Base-by-base conservation (phyloP, 805 yeast genomes). In the Pichia paraexigua region DNA sequence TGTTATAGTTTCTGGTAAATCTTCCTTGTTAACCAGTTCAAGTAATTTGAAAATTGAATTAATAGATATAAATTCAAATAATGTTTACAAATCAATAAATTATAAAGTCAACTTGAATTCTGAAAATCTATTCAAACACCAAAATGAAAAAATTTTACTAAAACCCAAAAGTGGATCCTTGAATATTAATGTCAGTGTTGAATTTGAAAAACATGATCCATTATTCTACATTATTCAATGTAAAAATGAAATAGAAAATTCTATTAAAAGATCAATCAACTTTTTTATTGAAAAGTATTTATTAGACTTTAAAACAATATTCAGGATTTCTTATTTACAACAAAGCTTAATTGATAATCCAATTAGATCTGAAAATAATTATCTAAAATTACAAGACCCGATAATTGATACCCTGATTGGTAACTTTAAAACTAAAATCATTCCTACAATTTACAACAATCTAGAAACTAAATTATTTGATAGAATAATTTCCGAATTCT, bases 171-270 rank as follows among this genome's bases (percentile, higher is more conserved):
- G 67, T 54, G 97, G 97, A 0, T 72, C 79, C 41, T 60, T 94
- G 2, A 64, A 77, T 45, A 67, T 90, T 3, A 82, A 82, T 59
- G 72, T 91, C 2, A 82, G 88, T 0, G 79, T 87, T 57, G 97
- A 91, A 61, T 78, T 80, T 48, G 96, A 91, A 59, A 76, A 82
- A 45, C 79, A 78, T 41, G 96, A 91, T 66, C 89, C 95, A 1
- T 68, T 87, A 10, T 92, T 86, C 60, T 85, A 83, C 45, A 75
- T 92, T 66, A 95, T 95, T 1, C 77, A 84, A 56, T 83, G 92
- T 0, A 79, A 83, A 58, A 71, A 92, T 56, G 75, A 82, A 1
- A 69, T 92, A 28, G 68, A 74, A 32, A 75, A 90, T 53, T 74
- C 83, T 1, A 80, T 82, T 63, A 85, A 85, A 49, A 77, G 87